A percentile compares a stretch with the other conserved stretches of the same genome.
Conservation (phyloP, 768 basidiomycete genomes). For the Podaxis sp. region DNA sequence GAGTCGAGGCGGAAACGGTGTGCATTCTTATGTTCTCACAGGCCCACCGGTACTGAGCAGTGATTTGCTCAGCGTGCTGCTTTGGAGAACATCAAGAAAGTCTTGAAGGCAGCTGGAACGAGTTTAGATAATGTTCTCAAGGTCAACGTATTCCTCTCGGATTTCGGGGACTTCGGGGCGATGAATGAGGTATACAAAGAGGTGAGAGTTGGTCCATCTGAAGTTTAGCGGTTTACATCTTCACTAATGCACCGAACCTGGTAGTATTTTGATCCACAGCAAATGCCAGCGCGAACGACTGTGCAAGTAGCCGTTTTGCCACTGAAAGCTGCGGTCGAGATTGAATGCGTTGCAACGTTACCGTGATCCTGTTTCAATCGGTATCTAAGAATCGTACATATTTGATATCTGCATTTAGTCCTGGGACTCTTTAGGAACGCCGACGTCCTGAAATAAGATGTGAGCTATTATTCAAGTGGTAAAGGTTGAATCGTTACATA, state of each 20-base stretch:
- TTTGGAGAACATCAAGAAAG: constrained; percentile 16
- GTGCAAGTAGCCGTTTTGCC: constrained; percentile 18
- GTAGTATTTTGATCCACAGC: constrained; percentile 16
- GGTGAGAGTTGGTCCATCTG: constrained; percentile 3
- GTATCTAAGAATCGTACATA: neutral
- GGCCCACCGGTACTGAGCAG: neutral
- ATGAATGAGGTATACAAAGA: constrained; percentile 18
- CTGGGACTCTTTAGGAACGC: neutral
- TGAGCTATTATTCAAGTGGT: neutral
- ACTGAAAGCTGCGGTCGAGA: constrained; percentile 17
- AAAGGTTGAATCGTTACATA: constrained; percentile 14
- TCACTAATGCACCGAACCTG: neutral
- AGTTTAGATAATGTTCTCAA: constrained; percentile 15
- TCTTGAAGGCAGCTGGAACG: constrained; percentile 18
- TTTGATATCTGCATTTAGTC: neutral
- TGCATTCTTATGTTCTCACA: neutral
- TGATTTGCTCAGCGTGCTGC: constrained; percentile 16
- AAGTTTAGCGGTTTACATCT: neutral
- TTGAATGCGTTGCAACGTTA: constrained; percentile 15
- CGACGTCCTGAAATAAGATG: neutral
- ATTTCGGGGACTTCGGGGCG: constrained; percentile 14
- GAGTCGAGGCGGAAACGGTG: constrained; percentile 17
- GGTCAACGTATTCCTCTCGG: constrained; percentile 15
- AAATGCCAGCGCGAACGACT: constrained; percentile 17
- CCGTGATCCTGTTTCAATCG: neutral